A percentile compares a stretch with the other conserved stretches of the same genome.
Evolutionary conservation across 1,139 yeast species (phyloP).

Genomic region (Pichia sp.): DNA sequence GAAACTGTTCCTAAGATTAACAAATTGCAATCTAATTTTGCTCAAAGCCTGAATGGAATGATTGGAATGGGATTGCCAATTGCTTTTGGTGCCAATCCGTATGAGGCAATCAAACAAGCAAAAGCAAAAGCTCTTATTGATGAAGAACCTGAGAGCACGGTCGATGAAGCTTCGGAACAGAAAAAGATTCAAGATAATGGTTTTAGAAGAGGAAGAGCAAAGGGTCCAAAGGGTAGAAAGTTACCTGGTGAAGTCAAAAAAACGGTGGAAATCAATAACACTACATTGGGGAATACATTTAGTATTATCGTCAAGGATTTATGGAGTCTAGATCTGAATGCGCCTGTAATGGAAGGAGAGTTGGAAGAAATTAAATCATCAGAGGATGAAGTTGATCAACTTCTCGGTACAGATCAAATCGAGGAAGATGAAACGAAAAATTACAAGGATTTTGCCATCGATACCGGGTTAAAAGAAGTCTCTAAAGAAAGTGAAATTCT

Average conservation of each 20-base stretch:
- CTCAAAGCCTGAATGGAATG: constrained; percentile 51
- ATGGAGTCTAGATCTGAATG: constrained; percentile 30
- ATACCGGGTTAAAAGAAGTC: neutral
- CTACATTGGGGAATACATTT: constrained; percentile 29
- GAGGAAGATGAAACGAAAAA: neutral
- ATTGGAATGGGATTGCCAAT: constrained; percentile 60
- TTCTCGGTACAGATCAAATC: neutral
- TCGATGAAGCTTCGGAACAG: constrained; percentile 14
- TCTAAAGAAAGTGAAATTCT: neutral
- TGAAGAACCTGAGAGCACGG: constrained; percentile 12
- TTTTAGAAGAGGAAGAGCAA: constrained; percentile 48
- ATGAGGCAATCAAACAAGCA: constrained; percentile 8
- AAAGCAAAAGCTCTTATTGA: constrained; percentile 13
- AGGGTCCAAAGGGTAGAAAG: constrained; percentile 75
- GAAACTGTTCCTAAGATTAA: constrained; percentile 13
- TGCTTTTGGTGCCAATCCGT: constrained; percentile 25
- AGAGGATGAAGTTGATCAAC: neutral
- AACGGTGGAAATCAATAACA: constrained; percentile 38
- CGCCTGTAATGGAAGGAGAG: too few species aligned
- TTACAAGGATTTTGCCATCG: too few species aligned
- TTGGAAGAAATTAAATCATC: neutral
- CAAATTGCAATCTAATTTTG: constrained; percentile 37
- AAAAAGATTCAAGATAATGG: constrained; percentile 23
- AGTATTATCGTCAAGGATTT: constrained; percentile 33
- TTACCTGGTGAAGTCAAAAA: constrained; percentile 58